Evolutionary conservation across 371 early-diverging fungal species (phyloP).

Genomic region (Nematocida minor): DNA sequence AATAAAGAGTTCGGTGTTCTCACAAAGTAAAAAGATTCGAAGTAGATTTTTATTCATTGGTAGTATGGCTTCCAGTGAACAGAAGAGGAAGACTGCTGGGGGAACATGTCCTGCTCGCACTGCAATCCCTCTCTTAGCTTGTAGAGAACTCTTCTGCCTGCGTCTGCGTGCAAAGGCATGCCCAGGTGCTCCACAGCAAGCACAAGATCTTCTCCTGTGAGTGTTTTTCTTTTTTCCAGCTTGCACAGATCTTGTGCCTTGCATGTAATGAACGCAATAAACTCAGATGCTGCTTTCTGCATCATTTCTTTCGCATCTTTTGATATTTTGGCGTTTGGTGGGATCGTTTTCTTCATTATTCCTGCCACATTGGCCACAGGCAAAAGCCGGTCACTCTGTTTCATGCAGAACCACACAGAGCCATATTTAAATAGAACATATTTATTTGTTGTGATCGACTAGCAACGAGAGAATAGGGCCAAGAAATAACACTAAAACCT

Average conservation of each 20-base stretch:
- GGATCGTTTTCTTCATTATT: conserved; percentile 94
- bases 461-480: neutral
- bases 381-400: conserved; percentile 75
- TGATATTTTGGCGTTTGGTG: conserved; percentile 91
- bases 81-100: neutral
- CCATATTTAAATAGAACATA: neutral
- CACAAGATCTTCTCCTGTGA: conserved; percentile 96
- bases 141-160: conserved; percentile 42
- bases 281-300: conserved; percentile 95
- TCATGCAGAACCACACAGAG: conserved; percentile 4
- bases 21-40: neutral
- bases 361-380: conserved; percentile 89
- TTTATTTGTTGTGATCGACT: conserved; percentile 4
- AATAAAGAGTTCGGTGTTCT: conserved; percentile 62
- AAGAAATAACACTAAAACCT: too few species aligned
- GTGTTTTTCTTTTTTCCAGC: conserved; percentile 85
- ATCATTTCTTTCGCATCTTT: conserved; percentile 96
- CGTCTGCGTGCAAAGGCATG: conserved; percentile 87
- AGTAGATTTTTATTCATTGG: neutral
- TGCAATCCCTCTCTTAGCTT: conserved; percentile 43
- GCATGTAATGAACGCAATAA: conserved; percentile 93
- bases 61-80: conserved; percentile 45
- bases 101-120: conserved; percentile 19
- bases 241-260: conserved; percentile 68
- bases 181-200: conserved; percentile 96